Conservation (phyloP, 2,329 filamentous ascomycete species). For the Sarocladiaceae sp. region DNA sequence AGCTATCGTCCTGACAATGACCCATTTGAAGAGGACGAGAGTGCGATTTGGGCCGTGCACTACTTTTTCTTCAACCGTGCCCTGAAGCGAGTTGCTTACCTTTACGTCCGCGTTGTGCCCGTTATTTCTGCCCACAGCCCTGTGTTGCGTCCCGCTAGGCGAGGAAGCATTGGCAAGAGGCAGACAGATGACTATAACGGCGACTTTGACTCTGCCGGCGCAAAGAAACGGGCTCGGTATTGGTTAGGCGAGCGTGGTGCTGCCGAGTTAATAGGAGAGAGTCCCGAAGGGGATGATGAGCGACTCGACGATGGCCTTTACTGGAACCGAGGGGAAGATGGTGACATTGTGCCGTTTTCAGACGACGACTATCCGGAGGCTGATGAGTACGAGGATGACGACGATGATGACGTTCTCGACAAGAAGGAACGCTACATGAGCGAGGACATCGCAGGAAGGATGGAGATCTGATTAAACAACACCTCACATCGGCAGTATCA, state of each 20-base stretch:
- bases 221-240: constrained; percentile 72
- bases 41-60: constrained; percentile 90
- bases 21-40: constrained; percentile 87
- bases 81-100: constrained; percentile 87
- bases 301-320: constrained; percentile 48
- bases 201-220: constrained; percentile 29
- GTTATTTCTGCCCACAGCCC: constrained; percentile 64
- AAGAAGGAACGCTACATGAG: constrained; percentile 47
- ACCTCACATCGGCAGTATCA: no score
- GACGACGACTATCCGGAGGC: constrained; percentile 44
- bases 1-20: constrained; percentile 86
- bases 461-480: constrained; percentile 47
- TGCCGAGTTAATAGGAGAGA: constrained; percentile 27
- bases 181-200: constrained; percentile 3
- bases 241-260: constrained; percentile 73
- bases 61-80: constrained; percentile 98
- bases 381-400: constrained; percentile 31
- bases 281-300: constrained; percentile 44
- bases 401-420: constrained; percentile 34
- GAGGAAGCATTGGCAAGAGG: constrained; percentile 12
- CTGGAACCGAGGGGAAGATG: constrained; percentile 56
- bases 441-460: constrained; percentile 57
- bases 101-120: constrained; percentile 86
- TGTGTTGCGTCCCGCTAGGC: constrained; percentile 30
- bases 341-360: constrained; percentile 50